A percentile compares a stretch with the other conserved stretches of the same genome.
Evolutionary conservation across 208 protist genomes (phyloP).

Genomic region (Acanthamoeba royreba): DNA sequence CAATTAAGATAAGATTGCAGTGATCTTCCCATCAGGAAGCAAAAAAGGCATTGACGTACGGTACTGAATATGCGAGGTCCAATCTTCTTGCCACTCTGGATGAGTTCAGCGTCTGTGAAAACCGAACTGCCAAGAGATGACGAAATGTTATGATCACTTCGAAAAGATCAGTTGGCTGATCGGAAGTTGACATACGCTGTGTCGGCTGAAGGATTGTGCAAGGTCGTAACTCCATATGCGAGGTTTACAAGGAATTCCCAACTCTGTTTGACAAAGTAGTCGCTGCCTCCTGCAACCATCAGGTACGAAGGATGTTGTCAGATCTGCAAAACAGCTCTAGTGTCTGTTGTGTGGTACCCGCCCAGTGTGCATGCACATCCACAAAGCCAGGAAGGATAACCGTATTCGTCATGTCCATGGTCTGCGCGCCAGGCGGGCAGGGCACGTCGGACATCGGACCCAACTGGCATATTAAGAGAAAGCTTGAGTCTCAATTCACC

Average conservation of each 20-base stretch:
- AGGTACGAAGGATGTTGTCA: background rate
- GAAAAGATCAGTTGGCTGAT: background rate
- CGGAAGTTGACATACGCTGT: background rate
- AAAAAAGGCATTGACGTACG: background rate
- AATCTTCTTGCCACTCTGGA: constrained; percentile 27
- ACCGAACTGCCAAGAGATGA: background rate
- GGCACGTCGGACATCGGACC: background rate
- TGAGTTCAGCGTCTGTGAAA: constrained; percentile 18
- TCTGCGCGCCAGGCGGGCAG: background rate
- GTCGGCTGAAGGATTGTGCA: constrained; percentile 42
- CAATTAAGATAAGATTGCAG: background rate
- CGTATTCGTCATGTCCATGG: background rate
- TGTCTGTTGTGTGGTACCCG: background rate
- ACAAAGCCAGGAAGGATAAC: background rate
- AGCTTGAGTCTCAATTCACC: no score
- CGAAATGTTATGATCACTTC: background rate
- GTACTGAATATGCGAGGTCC: constrained; percentile 30
- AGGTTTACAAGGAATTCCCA: constrained; percentile 25
- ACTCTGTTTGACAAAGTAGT: background rate
- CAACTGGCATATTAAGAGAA: background rate
- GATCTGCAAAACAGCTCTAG: background rate
- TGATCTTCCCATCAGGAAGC: background rate
- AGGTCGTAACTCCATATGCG: constrained; percentile 45
- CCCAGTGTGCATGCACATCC: constrained; percentile 36
- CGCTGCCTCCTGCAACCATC: background rate